Evolutionary conservation across 768 basidiomycete species (phyloP).

Genomic region (Tylopilus sp.): DNA sequence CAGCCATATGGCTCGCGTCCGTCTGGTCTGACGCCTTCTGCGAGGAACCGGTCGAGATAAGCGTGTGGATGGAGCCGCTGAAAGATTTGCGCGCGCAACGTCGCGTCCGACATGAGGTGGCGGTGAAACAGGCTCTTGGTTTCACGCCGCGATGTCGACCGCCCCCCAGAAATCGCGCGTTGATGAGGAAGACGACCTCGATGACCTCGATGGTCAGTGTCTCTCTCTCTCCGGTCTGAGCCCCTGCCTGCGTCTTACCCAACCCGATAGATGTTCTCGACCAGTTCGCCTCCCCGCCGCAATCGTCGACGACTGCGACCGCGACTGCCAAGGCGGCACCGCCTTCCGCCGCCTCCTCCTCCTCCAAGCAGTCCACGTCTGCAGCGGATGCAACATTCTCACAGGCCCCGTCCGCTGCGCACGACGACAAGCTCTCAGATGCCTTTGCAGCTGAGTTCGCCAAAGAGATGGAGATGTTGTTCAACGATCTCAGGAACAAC

Average conservation of each 20-base stretch:
- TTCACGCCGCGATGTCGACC: not conserved
- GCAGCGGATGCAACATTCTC: constrained; percentile 6
- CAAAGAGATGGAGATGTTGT: constrained; percentile 42
- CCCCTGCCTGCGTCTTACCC: not conserved
- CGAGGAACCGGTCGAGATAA: constrained; percentile 84
- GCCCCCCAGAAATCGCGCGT: constrained; percentile 14
- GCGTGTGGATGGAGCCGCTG: constrained; percentile 85
- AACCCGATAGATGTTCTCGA: constrained; percentile 48
- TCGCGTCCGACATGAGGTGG: constrained; percentile 15
- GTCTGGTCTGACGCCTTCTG: constrained; percentile 77
- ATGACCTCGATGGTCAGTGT: constrained; percentile 40
- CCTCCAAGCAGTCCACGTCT: constrained; percentile 1
- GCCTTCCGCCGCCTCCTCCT: not conserved
- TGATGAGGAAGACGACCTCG: constrained; percentile 38
- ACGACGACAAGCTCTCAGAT: constrained; percentile 10
- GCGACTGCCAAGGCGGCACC: too few species aligned
- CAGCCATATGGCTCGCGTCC: constrained; percentile 68
- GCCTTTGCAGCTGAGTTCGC: constrained; percentile 41
- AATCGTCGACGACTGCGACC: not conserved
- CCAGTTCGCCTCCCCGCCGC: constrained; percentile 33
- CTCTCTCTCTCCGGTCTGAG: too few species aligned
- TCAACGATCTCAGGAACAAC: constrained; percentile 22
- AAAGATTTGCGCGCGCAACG: constrained; percentile 50
- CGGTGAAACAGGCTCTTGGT: too few species aligned
- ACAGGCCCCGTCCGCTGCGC: constrained; percentile 3